Percentiles rank a stretch among this genome's conserved stretches.
phyloP scores from a whole-genome alignment of 495 filamentous ascomycete genomes.

The Thermothielavioides terrestris region DNA sequence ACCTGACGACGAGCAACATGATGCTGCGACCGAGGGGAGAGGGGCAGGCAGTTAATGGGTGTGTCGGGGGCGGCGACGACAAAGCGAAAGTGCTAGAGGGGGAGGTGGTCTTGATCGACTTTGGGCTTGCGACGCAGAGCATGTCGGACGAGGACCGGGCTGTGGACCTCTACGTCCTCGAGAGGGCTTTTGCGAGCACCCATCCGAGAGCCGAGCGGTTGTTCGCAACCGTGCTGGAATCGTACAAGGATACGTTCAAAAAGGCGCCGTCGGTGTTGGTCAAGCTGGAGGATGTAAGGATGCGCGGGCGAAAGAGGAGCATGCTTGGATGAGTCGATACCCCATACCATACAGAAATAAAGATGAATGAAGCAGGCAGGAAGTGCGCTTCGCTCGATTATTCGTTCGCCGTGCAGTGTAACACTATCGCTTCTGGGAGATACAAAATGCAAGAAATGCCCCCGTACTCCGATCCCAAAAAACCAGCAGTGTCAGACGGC shows the following conservation, averaged over 20 bases:
- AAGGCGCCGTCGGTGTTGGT: constrained; percentile 45
- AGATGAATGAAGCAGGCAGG: constrained; percentile 5
- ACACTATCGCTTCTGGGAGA: neutral
- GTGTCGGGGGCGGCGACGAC: constrained; percentile 12
- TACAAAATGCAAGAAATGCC: neutral
- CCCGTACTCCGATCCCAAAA: neutral
- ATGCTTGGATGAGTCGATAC: constrained; percentile 65
- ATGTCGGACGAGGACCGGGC: constrained; percentile 86
- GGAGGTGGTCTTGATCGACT: constrained; percentile 88
- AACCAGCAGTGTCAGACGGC: neutral
- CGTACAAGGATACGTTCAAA: constrained; percentile 41
- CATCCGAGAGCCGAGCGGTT: constrained; percentile 78
- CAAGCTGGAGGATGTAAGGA: constrained; percentile 84
- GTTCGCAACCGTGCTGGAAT: constrained; percentile 56
- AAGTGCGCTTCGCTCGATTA: neutral
- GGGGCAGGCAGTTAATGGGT: constrained; percentile 5
- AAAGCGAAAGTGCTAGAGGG: constrained; percentile 43
- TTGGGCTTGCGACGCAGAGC: constrained; percentile 79
- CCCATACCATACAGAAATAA: constrained; percentile 2
- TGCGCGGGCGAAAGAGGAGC: constrained; percentile 94
- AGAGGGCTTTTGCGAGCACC: constrained; percentile 91
- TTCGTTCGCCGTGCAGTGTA: neutral
- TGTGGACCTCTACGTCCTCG: constrained; percentile 93
- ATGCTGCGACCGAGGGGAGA: constrained; percentile 54
- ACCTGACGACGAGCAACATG: constrained; percentile 95